These are phyloP conservation scores for Lasiosphaeris hirsuta DNA, from an alignment of 495 filamentous ascomycete genomes.

Conservation along the genomic window DNA sequence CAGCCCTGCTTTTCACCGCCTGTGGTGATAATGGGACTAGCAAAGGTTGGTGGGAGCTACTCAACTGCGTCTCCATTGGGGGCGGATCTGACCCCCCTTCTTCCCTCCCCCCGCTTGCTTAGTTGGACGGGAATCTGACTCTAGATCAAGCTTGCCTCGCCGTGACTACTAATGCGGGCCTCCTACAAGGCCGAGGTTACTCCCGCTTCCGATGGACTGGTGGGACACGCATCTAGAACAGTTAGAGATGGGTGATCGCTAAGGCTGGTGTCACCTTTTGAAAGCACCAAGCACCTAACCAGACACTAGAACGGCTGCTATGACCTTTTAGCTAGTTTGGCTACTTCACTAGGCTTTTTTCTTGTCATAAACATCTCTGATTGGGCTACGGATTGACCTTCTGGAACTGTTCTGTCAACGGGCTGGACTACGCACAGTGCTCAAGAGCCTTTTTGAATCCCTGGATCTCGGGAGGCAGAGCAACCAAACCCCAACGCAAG, in stretches of 20 bases:
- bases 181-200: constrained; percentile 1
- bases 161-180: background rate
- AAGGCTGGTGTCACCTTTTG: background rate
- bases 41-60: background rate
- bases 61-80: background rate
- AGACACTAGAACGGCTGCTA: background rate
- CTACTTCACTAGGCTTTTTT: too few relatives aligned
- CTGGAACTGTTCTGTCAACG: constrained; percentile 5
- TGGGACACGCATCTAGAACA: background rate
- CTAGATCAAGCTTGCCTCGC: background rate
- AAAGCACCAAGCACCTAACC: background rate
- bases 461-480: background rate
- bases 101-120: background rate
- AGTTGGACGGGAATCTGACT: background rate
- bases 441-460: background rate
- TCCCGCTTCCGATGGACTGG: constrained; percentile 1
- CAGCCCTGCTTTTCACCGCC: background rate
- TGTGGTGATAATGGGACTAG: background rate
- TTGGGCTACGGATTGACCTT: background rate
- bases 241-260: background rate
- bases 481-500: background rate
- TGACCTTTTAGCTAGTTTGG: too few relatives aligned
- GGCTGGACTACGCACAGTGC: background rate
- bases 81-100: background rate
- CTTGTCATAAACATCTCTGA: background rate